Evolutionary conservation across 2,329 filamentous ascomycete species (phyloP).

Genomic region (Fusarium agapanthi): DNA sequence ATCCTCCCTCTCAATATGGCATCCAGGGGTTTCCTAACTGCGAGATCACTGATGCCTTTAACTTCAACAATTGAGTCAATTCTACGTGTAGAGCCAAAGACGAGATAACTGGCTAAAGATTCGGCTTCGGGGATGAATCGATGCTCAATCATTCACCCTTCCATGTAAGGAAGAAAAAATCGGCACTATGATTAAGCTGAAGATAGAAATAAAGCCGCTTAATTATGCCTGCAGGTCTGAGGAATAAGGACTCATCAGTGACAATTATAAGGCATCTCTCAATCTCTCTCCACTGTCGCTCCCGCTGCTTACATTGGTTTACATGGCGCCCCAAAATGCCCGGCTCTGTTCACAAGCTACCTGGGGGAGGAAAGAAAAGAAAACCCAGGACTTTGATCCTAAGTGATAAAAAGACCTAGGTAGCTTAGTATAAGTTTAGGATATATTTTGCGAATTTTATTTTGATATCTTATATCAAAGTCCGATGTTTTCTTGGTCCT

Average conservation of each 20-base stretch:
- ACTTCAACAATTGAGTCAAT: not conserved
- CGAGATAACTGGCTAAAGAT: not conserved
- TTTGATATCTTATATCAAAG: not conserved
- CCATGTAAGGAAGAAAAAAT: not conserved
- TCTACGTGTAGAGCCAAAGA: not conserved
- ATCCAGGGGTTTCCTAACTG: not conserved
- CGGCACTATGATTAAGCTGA: not conserved
- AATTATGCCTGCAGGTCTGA: not conserved
- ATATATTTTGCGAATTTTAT: not conserved
- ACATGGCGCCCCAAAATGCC: not conserved
- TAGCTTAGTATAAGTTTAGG: not conserved
- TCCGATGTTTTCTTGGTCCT: not conserved
- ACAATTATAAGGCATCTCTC: conserved; percentile 9
- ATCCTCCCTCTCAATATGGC: not conserved
- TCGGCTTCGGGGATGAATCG: not conserved
- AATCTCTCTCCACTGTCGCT: not conserved
- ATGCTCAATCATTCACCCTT: not conserved
- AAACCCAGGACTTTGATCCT: not conserved
- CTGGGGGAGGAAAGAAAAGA: not conserved
- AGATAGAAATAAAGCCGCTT: not conserved
- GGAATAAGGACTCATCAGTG: conserved; percentile 7
- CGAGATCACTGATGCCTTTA: not conserved
- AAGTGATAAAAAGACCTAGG: not conserved
- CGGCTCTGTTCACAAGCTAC: not conserved
- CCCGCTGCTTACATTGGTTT: not conserved